These are phyloP conservation scores for Candida sp. DNA, from an alignment of 1,139 yeast species.

Conservation along the genomic window DNA sequence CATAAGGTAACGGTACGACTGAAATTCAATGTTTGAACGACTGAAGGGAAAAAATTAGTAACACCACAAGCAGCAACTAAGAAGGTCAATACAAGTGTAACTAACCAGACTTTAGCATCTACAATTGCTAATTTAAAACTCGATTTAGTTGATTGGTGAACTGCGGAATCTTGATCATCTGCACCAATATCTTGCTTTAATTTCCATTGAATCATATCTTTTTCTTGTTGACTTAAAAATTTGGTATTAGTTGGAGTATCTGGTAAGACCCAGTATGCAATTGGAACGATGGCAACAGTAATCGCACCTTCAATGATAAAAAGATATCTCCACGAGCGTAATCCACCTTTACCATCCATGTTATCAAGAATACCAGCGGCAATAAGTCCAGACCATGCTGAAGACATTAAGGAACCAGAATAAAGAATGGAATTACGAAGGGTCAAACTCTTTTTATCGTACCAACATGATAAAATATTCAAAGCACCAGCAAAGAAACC, in stretches of 20 bases:
- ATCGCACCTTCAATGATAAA: conserved; percentile 72
- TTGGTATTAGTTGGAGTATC: conserved; percentile 63
- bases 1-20: conserved; percentile 46
- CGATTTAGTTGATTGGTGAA: conserved; percentile 29
- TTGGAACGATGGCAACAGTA: conserved; percentile 55
- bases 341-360: conserved; percentile 35
- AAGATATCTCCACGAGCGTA: conserved; percentile 68
- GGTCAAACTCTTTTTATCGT: conserved; percentile 44
- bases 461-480: conserved; percentile 47
- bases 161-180: conserved; percentile 34
- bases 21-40: conserved; percentile 53
- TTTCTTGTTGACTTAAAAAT: conserved; percentile 49
- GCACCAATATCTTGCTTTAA: conserved; percentile 37
- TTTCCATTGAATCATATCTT: conserved; percentile 45
- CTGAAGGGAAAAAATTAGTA: conserved; percentile 60
- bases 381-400: conserved; percentile 80
- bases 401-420: conserved; percentile 68
- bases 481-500: conserved; percentile 57
- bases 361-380: conserved; percentile 41
- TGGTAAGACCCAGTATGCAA: conserved; percentile 63
- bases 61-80: conserved; percentile 58
- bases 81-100: conserved; percentile 44
- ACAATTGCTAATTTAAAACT: conserved; percentile 37
- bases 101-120: conserved; percentile 46
- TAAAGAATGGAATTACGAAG: conserved; percentile 56